Base-by-base conservation (phyloP, 768 basidiomycete species). In the Serendipita sp. region DNA sequence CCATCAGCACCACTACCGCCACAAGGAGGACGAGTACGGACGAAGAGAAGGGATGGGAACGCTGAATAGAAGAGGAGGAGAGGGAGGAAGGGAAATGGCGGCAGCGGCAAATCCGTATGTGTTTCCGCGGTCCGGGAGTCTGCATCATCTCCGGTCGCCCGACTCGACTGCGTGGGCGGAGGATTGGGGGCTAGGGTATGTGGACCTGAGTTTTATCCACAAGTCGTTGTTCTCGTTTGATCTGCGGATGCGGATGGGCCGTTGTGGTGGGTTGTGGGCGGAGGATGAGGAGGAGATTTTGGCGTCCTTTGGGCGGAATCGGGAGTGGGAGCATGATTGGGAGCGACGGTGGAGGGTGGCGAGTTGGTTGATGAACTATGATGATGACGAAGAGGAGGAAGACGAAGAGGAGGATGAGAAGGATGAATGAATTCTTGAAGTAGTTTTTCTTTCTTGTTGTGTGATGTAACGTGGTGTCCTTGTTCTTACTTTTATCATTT, bases 321-420 rank as follows among this genome's bases (percentile, higher is more conserved):
- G 31, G 31, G 53, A 58, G 53, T 58, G 53, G 53, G 53, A 58
- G 31, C 9, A 17, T n/a, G 53, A 58, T 58, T 58, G 53, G 53
- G 53, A 58, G 22, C 9, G 17, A 11, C 20, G 53, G 24, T 58
- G 53, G 53, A 58, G 31, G 53, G 53, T 58, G 24, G 53, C 53
- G 11, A 7, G 22, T 22, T 58, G 53, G 53, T 58, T 58, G 31
- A 26, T 58, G 53, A 22, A 58, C 31, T 33, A 4, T 28, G 20
- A 31, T n/a, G 53, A 58, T 31, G 53, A 58, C n/a, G 53, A 58
- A 3, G 53, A 58, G 17, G 53, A 33, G 17, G 31, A 33, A n/a
- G 53, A 28, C 13, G 9, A 28, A 24, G 53, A 58, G 34, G 5
- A 14, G 14, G 34, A 1, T 5, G 14, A 14, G 34, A 7, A 5